A percentile compares a stretch with the other conserved stretches of the same genome.
phyloP scores from a whole-genome alignment of 2,329 filamentous ascomycete species.

The Alternaria tenuissima region DNA sequence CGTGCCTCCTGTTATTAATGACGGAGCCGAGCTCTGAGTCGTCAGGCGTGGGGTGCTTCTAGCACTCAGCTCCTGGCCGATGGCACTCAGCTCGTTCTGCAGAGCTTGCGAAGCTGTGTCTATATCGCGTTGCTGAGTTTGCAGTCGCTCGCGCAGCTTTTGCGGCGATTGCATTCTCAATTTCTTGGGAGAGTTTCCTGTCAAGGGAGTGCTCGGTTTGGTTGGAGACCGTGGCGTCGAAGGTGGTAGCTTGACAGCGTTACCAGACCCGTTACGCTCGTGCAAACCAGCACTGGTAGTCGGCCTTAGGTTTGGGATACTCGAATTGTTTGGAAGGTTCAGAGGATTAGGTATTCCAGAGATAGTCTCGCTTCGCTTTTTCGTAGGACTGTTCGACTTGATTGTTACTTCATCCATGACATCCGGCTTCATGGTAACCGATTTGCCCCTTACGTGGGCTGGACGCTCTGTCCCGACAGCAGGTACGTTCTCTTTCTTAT shows the following conservation, averaged over 20 bases:
- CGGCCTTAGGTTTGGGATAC: conserved; percentile 60
- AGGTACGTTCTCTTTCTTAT: conserved; percentile 50
- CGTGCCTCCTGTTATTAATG: conserved; percentile 27
- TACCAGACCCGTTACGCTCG: conserved; percentile 59
- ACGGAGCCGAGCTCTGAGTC: conserved; percentile 41
- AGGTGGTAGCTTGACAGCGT: conserved; percentile 67
- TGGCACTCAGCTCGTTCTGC: conserved; percentile 78
- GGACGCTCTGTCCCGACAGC: conserved; percentile 35
- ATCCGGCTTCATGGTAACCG: conserved; percentile 28
- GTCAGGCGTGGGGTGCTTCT: conserved; percentile 43
- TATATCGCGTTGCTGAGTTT: conserved; percentile 79
- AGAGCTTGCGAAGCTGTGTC: conserved; percentile 74
- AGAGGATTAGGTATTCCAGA: conserved; percentile 59
- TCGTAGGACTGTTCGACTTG: conserved; percentile 52
- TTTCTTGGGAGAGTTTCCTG: conserved; percentile 34
- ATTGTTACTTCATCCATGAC: conserved; percentile 48
- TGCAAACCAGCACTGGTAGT: conserved; percentile 55
- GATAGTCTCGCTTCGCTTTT: conserved; percentile 55
- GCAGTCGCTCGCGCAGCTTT: conserved; percentile 80
- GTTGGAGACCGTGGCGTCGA: conserved; percentile 41
- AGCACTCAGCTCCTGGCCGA: conserved; percentile 78
- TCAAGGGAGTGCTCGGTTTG: conserved; percentile 31
- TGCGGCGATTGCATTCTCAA: conserved; percentile 67
- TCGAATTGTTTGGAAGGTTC: conserved; percentile 32
- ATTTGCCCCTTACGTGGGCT: conserved; percentile 34